These are phyloP conservation scores for Mycena vitilis DNA, from an alignment of 768 basidiomycete genomes.

Conservation along the genomic window DNA sequence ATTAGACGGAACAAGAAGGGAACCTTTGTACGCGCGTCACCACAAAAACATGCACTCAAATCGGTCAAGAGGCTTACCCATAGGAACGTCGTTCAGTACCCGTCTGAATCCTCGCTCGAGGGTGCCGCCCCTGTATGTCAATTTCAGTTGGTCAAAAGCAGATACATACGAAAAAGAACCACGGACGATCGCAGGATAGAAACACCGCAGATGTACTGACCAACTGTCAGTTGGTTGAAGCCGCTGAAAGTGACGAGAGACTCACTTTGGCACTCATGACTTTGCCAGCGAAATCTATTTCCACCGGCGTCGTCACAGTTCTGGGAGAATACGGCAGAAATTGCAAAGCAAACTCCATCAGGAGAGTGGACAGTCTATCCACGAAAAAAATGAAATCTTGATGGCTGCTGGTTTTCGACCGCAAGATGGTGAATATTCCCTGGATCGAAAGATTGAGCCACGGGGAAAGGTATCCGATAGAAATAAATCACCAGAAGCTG, in stretches of 20 bases:
- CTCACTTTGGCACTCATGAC: slow-evolving; percentile 69
- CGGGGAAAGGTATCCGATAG: neutral
- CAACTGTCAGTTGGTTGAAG: slow-evolving; percentile 10
- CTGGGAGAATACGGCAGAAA: slow-evolving; percentile 78
- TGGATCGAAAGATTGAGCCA: slow-evolving; percentile 43
- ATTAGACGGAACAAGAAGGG: slow-evolving; percentile 92
- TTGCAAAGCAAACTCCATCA: slow-evolving; percentile 88
- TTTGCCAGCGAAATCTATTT: slow-evolving; percentile 66
- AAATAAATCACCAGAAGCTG: slow-evolving; percentile 73
- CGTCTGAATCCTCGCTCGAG: slow-evolving; percentile 92
- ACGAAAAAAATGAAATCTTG: slow-evolving; percentile 96
- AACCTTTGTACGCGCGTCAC: no score
- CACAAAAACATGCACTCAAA: no score
- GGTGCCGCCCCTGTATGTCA: slow-evolving; percentile 77
- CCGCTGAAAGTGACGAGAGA: neutral
- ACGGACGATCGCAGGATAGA: slow-evolving; percentile 89
- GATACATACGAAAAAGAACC: neutral
- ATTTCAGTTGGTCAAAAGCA: slow-evolving; percentile 14
- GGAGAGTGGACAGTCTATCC: slow-evolving; percentile 85
- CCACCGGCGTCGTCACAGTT: slow-evolving; percentile 76
- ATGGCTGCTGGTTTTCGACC: slow-evolving; percentile 74
- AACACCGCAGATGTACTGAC: slow-evolving; percentile 85
- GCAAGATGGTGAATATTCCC: slow-evolving; percentile 91
- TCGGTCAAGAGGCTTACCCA: no score
- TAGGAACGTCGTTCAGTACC: slow-evolving; percentile 85